Evolutionary conservation across 345 rosid genomes (phyloP).

Genomic region (Turritis glabra): DNA sequence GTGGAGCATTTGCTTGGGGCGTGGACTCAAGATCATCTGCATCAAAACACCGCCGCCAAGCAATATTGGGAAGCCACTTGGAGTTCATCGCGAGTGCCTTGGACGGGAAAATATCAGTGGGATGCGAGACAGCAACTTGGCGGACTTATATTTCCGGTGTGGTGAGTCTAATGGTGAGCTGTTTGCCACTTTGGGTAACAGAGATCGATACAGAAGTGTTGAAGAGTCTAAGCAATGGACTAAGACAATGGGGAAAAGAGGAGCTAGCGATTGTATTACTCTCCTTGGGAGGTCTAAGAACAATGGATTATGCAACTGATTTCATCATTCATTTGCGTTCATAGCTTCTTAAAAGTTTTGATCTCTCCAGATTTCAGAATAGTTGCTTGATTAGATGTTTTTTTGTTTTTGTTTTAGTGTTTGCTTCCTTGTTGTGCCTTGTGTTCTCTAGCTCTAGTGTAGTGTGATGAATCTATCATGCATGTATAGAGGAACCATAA

Average conservation of each 20-base stretch:
- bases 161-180: slow-evolving; percentile 76
- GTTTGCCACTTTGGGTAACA: slow-evolving; percentile 81
- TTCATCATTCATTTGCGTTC: slow-evolving; percentile 48
- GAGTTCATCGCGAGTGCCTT: slow-evolving; percentile 81
- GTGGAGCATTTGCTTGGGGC: slow-evolving; percentile 94
- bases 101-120: slow-evolving; percentile 85
- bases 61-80: slow-evolving; percentile 63
- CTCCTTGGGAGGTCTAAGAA: slow-evolving; percentile 68
- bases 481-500: slow-evolving; percentile 19
- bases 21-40: slow-evolving; percentile 67
- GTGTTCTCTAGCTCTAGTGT: slow-evolving; percentile 14
- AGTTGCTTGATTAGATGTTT: slow-evolving; percentile 9
- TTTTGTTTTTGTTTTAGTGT: neutral
- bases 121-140: slow-evolving; percentile 75
- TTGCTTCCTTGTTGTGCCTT: neutral
- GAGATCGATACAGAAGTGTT: slow-evolving; percentile 75
- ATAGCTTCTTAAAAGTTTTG: slow-evolving; percentile 14
- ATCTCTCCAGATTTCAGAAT: slow-evolving; percentile 21
- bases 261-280: slow-evolving; percentile 78
- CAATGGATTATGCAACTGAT: slow-evolving; percentile 78
- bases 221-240: slow-evolving; percentile 78
- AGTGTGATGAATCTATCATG: slow-evolving; percentile 20
- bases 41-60: slow-evolving; percentile 74
- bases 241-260: slow-evolving; percentile 74
- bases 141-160: slow-evolving; percentile 73